Conservation (phyloP, 345 rosid genomes). For the Isatis tinctoria region DNA sequence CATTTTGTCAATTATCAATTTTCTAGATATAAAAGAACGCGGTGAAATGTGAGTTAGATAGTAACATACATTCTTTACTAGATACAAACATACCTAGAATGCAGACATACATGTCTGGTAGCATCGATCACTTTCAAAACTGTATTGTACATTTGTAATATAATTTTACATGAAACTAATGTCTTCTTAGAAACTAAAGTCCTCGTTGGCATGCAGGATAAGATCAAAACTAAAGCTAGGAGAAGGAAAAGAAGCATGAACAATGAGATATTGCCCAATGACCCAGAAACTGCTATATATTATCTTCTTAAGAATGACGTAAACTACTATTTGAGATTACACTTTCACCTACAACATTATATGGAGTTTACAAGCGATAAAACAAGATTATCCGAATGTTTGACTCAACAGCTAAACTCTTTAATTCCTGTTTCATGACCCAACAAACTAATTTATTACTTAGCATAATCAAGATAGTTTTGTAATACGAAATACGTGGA, state of each 20-base stretch:
- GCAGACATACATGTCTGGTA: neutral
- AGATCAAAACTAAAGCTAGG: neutral
- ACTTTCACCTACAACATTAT: neutral
- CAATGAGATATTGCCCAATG: neutral
- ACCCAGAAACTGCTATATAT: neutral
- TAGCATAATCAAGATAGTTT: neutral
- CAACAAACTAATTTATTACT: neutral
- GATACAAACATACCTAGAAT: too few relatives aligned
- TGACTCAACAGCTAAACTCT: neutral
- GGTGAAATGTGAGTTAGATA: too few relatives aligned
- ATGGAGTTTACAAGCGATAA: neutral
- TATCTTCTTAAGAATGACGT: neutral
- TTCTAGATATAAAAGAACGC: too few relatives aligned
- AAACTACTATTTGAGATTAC: neutral
- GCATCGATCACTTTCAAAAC: neutral
- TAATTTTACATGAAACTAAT: neutral
- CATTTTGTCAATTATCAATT: too few relatives aligned
- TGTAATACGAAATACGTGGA: neutral
- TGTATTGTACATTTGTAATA: neutral
- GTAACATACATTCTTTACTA: too few relatives aligned
- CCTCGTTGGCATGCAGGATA: neutral
- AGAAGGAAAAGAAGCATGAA: neutral
- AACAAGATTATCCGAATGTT: neutral
- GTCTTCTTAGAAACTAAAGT: too few relatives aligned
- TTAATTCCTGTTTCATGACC: neutral